A percentile compares a stretch with the other conserved stretches of the same genome.
These are phyloP conservation scores for Kazachstania sp. DNA, from an alignment of 1,139 yeast species.

Conservation along the genomic window DNA sequence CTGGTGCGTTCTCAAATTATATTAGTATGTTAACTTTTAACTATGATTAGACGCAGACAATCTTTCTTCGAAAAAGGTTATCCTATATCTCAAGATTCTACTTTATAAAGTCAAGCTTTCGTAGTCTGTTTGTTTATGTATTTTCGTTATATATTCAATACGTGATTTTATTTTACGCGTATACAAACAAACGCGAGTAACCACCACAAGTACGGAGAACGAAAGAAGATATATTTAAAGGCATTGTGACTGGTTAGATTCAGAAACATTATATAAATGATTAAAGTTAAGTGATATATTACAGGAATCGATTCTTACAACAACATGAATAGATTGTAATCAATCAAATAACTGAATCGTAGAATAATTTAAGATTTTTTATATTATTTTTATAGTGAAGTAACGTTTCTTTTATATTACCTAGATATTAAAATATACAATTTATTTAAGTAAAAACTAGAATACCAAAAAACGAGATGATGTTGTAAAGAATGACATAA, in stretches of 20 bases:
- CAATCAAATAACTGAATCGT: no score
- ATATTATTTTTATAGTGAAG: not conserved
- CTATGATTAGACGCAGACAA: no score
- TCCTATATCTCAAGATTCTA: no score
- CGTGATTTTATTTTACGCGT: not conserved
- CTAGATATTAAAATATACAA: slow-evolving; percentile 28
- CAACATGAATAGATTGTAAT: no score
- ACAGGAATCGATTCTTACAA: no score
- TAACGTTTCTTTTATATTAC: slow-evolving; percentile 12
- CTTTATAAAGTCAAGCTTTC: no score
- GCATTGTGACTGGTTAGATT: not conserved
- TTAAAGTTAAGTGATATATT: no score
- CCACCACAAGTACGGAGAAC: not conserved
- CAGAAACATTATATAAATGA: no score
- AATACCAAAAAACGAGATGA: slow-evolving; percentile 6
- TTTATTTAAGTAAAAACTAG: slow-evolving; percentile 22
- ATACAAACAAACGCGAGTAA: slow-evolving; percentile 1
- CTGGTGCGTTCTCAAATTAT: no score
- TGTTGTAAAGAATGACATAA: slow-evolving; percentile 14
- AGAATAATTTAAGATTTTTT: no score
- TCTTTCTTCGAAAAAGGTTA: no score
- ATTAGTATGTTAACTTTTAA: no score
- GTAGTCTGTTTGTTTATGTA: not conserved
- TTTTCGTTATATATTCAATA: not conserved
- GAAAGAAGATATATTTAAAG: not conserved